Evolutionary conservation across 1,284 basidiomycete species (phyloP).

Genomic region (Lentinula novae-zelandiae): DNA sequence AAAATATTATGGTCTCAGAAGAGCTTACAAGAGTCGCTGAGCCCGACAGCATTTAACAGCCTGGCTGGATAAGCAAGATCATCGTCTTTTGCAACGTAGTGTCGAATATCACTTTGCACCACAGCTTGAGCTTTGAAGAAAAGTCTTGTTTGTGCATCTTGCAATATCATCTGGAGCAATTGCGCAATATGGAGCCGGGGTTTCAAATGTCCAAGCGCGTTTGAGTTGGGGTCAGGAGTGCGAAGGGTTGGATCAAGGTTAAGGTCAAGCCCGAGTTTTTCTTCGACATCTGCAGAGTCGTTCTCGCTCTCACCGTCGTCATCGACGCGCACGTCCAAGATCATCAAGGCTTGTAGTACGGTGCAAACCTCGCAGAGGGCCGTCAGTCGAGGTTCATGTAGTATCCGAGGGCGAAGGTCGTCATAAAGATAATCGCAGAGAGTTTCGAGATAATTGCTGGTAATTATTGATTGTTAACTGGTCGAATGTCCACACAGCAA

Average conservation of each 20-base stretch:
- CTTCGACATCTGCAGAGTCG: constrained; percentile 22
- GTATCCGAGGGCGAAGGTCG: constrained; percentile 87
- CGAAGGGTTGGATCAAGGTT: constrained; percentile 29
- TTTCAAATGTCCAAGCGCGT: background rate
- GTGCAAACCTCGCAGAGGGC: constrained; percentile 92
- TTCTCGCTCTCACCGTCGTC: constrained; percentile 23
- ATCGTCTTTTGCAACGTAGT: constrained; percentile 71
- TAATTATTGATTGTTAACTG: constrained; percentile 9
- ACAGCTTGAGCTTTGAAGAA: constrained; percentile 93
- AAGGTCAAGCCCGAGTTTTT: constrained; percentile 34
- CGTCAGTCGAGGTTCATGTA: constrained; percentile 85
- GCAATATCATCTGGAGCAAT: constrained; percentile 83
- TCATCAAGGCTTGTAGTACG: constrained; percentile 90
- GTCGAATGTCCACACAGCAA: background rate
- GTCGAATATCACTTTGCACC: constrained; percentile 82
- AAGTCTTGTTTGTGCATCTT: constrained; percentile 90
- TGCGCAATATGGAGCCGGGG: constrained; percentile 53
- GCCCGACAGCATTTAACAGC: constrained; percentile 1
- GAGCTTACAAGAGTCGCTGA: background rate
- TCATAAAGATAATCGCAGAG: constrained; percentile 93
- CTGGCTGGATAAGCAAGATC: constrained; percentile 86
- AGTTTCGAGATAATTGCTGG: constrained; percentile 81
- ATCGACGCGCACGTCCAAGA: constrained; percentile 65
- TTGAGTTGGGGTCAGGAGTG: constrained; percentile 1
- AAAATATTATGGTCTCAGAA: constrained; percentile 32